Conservation (phyloP, 495 filamentous ascomycete species). For the Daldinia childiae region DNA sequence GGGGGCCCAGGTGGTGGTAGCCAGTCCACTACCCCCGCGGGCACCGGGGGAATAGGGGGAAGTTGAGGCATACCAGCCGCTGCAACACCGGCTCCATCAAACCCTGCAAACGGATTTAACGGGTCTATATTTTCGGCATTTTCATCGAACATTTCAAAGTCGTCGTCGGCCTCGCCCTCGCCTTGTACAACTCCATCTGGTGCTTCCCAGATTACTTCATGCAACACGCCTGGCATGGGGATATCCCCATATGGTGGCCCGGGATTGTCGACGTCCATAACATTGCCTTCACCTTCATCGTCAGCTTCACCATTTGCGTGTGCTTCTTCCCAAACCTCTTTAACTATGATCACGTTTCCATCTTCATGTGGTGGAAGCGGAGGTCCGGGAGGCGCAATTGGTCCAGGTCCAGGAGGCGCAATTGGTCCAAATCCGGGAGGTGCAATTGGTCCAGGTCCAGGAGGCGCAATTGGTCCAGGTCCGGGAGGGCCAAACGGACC, state of each 20-base stretch:
- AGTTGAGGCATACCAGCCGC: not conserved
- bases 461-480: no score
- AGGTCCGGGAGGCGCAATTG: not conserved
- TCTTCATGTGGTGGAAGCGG: not conserved
- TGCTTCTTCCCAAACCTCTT: not conserved
- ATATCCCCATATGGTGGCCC: no score
- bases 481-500: no score
- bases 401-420: not conserved
- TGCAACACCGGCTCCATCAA: not conserved
- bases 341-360: not conserved
- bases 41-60: not conserved
- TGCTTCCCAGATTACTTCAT: no score
- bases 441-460: not conserved
- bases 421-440: not conserved
- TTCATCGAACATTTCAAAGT: not conserved
- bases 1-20: not conserved
- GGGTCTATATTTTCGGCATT: not conserved
- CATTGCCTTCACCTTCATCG: no score
- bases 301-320: not conserved
- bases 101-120: not conserved
- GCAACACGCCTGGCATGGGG: no score
- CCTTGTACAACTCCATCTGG: not conserved
- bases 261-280: no score
- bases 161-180: not conserved
- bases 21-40: not conserved